A percentile compares a stretch with the other conserved stretches of the same genome.
phyloP scores from a whole-genome alignment of 331 rosid species.

The Acacia pycnantha region DNA sequence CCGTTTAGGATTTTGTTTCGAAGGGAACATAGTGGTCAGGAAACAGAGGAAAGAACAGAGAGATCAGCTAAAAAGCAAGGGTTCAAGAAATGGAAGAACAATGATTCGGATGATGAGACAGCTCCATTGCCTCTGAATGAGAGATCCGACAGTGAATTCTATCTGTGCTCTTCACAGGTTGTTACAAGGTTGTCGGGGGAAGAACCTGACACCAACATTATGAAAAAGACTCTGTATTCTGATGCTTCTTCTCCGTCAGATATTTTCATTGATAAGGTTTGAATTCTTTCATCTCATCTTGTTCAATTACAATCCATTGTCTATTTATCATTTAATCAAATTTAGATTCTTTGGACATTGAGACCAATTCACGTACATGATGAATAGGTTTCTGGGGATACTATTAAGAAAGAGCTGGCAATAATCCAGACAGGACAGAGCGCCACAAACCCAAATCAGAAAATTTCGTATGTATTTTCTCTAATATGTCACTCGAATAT shows the following conservation, averaged over 20 bases:
- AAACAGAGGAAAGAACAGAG: slow-evolving; percentile 35
- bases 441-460: slow-evolving; percentile 68
- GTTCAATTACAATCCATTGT: neutral
- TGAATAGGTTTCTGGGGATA: slow-evolving; percentile 70
- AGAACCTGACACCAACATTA: slow-evolving; percentile 62
- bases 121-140: slow-evolving; percentile 75
- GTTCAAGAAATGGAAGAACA: slow-evolving; percentile 66
- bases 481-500: neutral
- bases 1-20: slow-evolving; percentile 76
- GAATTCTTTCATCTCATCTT: neutral
- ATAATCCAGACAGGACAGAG: slow-evolving; percentile 76
- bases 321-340: neutral
- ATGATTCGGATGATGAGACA: slow-evolving; percentile 71
- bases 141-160: slow-evolving; percentile 58
- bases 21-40: slow-evolving; percentile 40
- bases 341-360: slow-evolving; percentile 4
- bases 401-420: slow-evolving; percentile 64
- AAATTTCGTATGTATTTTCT: slow-evolving; percentile 55
- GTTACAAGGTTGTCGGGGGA: slow-evolving; percentile 48
- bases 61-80: slow-evolving; percentile 64
- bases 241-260: slow-evolving; percentile 84
- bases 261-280: slow-evolving; percentile 85
- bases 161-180: slow-evolving; percentile 34
- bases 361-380: neutral
- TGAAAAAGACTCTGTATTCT: slow-evolving; percentile 68